Conservation (phyloP, 1,139 yeast genomes). For the Pichia sorboxylosa region DNA sequence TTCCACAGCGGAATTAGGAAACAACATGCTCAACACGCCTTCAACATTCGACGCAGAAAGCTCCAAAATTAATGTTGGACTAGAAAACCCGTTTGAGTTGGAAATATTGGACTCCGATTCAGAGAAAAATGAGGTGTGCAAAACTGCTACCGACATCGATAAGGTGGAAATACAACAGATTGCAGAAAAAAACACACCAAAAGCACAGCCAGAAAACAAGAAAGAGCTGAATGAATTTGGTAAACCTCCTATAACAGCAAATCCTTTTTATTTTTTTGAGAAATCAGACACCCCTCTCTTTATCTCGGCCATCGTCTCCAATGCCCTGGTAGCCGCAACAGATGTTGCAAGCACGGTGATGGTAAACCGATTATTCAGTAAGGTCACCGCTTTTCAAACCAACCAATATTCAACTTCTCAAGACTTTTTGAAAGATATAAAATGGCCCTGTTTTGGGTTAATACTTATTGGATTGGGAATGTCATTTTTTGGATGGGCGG, state of each 20-base stretch:
- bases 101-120: too few species aligned
- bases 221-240: not conserved
- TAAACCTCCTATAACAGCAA: too few species aligned
- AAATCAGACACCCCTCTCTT: conserved; percentile 13
- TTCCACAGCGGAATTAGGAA: too few species aligned
- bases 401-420: conserved; percentile 22
- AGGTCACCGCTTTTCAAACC: conserved; percentile 30
- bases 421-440: conserved; percentile 34
- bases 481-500: conserved; percentile 41
- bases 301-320: conserved; percentile 11
- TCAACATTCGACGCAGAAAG: too few species aligned
- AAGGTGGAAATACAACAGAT: too few species aligned
- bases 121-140: too few species aligned
- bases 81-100: too few species aligned
- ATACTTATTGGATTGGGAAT: conserved; percentile 47
- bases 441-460: conserved; percentile 40
- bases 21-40: too few species aligned
- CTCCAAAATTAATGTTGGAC: too few species aligned
- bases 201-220: not conserved
- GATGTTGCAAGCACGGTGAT: conserved; percentile 56
- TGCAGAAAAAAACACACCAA: too few species aligned
- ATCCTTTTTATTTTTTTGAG: conserved; percentile 13
- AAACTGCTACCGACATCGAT: too few species aligned
- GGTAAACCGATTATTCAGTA: conserved; percentile 52
- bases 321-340: conserved; percentile 22